phyloP scores from a whole-genome alignment of 345 rosid genomes.

The Salix suchowensis region DNA sequence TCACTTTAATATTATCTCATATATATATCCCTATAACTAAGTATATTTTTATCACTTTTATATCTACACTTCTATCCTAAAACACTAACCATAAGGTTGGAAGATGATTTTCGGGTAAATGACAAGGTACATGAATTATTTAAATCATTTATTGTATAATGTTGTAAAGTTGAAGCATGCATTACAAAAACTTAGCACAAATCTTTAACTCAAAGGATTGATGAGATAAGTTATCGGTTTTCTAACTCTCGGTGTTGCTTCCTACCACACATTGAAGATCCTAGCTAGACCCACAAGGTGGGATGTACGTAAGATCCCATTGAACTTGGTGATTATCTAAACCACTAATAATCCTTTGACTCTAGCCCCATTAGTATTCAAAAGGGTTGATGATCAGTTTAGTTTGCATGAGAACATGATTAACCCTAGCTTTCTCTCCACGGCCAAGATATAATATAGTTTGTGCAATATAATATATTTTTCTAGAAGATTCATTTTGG shows the following conservation, averaged over 20 bases:
- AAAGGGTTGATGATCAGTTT: neutral
- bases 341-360: conserved; percentile 21
- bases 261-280: neutral
- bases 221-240: neutral
- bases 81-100: too few species aligned
- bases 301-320: conserved; percentile 41
- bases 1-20: too few species aligned
- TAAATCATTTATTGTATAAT: too few species aligned
- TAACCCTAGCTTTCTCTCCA: neutral
- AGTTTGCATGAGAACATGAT: conserved; percentile 14
- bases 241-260: neutral
- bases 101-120: too few species aligned
- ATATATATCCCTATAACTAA: too few species aligned
- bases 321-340: conserved; percentile 12
- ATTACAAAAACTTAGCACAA: too few species aligned
- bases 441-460: neutral
- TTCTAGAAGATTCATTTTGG: conserved; percentile 35
- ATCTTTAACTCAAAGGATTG: neutral
- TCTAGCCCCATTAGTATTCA: neutral
- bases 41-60: too few species aligned
- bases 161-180: neutral
- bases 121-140: too few species aligned
- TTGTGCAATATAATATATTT: conserved; percentile 1
- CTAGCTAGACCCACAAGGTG: conserved; percentile 6
- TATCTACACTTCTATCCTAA: too few species aligned